A percentile compares a stretch with the other conserved stretches of the same genome.
Conservation (phyloP, 2,329 filamentous ascomycete species). For the Apiospora malaysiana region DNA sequence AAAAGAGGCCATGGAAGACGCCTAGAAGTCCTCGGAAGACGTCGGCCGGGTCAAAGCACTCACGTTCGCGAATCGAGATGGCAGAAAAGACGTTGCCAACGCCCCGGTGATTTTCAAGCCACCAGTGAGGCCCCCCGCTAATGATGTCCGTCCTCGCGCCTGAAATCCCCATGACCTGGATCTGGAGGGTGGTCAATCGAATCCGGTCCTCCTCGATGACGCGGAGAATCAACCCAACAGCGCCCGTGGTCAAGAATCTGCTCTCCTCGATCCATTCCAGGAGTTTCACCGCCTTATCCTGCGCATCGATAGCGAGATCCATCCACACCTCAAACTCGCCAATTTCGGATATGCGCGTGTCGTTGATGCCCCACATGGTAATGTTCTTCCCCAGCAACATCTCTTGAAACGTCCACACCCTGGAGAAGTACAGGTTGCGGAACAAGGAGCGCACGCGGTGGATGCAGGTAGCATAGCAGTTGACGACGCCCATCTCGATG, state of each 20-base stretch:
- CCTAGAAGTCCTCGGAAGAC: constrained; percentile 37
- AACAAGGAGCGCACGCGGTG: constrained; percentile 29
- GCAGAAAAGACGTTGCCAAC: constrained; percentile 43
- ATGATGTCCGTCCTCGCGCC: constrained; percentile 35
- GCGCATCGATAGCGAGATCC: no score
- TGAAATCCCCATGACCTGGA: constrained; percentile 32
- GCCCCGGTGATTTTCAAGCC: constrained; percentile 39
- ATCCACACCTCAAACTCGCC: no score
- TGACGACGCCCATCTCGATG: constrained; percentile 28
- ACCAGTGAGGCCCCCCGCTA: constrained; percentile 39
- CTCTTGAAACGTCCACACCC: constrained; percentile 40
- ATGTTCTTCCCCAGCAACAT: constrained; percentile 40
- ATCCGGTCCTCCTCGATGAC: constrained; percentile 32
- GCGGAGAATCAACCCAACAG: constrained; percentile 31
- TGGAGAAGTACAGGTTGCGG: constrained; percentile 34
- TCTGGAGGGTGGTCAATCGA: constrained; percentile 27
- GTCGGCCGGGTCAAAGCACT: constrained; percentile 27
- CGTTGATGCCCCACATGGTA: neutral
- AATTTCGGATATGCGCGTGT: no score
- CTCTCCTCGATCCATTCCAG: constrained; percentile 23
- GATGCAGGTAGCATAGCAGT: constrained; percentile 28
- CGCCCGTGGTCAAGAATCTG: constrained; percentile 21
- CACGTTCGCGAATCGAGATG: constrained; percentile 35
- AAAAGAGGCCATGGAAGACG: constrained; percentile 36
- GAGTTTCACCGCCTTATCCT: no score